Evolutionary conservation across 352 stramenopile species (phyloP), one percentile per base, ranked within the genome.

Genomic region (Phytophthora foliorum): DNA sequence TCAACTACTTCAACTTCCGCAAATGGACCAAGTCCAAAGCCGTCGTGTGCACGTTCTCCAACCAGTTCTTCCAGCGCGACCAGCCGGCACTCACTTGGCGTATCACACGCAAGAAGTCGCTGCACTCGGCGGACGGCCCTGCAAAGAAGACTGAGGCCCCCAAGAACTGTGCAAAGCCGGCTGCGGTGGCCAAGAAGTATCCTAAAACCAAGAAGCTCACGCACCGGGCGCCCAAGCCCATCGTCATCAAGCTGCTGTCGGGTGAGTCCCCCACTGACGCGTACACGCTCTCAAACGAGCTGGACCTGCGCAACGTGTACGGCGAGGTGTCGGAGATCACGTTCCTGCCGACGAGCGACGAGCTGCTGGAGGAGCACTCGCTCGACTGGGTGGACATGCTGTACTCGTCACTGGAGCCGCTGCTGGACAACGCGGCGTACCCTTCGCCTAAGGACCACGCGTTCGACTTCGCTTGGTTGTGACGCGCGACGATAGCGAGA

Each of bases 1-100:
- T 98, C 63, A 98, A 97, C 80, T 98, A 98, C 71, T 98, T 98
- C 61, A 86, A 82, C 70, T 98, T 98, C 77, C 82, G 88, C 74
- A 96, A 96, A 69, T 94, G 87, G 87, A 94, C 87, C 75, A 94
- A 94, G 76, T 91, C 82, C 51, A 86, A 87, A 51, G 80, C 84
- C 38, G 75, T 86, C n/a, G 82, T 90, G 16, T 92, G 84, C 65
- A 92, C 84, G 8, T 92, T 92, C 65, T 88, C 77, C n/a, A 92
- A 92, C 73, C 58, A 72, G 13, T 75, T 74, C 62, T 93, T 93
- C 57, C 69, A 80, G 56, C 80, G 85, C 19, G 81, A 93, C 65
- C 66, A 88, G 39, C 85, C 82, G 5, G 65, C 77, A 4, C 65
- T 90, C n/a, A 60, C 70, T 14, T 85, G 83, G 80, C 77, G 72